These are phyloP conservation scores for Plasmodium blacklocki DNA, from an alignment of 169 alveolate species.

Conservation along the genomic window DNA sequence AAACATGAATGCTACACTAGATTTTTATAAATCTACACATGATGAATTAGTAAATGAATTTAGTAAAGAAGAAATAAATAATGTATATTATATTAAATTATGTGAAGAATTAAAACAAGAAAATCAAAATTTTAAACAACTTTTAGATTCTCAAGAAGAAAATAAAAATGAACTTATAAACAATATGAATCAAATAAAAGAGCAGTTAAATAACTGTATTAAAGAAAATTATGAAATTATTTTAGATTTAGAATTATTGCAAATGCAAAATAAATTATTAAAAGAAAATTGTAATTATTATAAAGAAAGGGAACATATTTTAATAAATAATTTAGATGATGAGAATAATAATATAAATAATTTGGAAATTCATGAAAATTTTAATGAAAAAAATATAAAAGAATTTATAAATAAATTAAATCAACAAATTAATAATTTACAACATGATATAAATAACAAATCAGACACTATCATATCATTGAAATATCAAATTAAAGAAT, in stretches of 20 bases:
- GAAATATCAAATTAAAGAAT: conserved; percentile 67
- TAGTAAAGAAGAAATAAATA: conserved; percentile 59
- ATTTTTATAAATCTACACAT: conserved; percentile 73
- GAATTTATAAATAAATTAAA: conserved; percentile 36
- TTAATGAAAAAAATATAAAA: conserved; percentile 56
- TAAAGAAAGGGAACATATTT: conserved; percentile 42
- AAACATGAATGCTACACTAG: conserved; percentile 49
- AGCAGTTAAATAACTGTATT: conserved; percentile 38
- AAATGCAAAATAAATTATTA: conserved; percentile 52
- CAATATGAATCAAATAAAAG: conserved; percentile 35
- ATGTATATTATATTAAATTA: conserved; percentile 37
- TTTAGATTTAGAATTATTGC: conserved; percentile 55
- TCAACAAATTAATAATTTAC: conserved; percentile 45
- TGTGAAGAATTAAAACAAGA: conserved; percentile 56
- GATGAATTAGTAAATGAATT: conserved; percentile 71
- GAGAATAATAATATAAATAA: conserved; percentile 10
- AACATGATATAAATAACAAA: conserved; percentile 17
- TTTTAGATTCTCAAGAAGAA: conserved; percentile 39
- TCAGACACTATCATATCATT: conserved; percentile 29
- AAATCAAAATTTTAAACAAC: conserved; percentile 51
- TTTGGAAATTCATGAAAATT: conserved; percentile 17
- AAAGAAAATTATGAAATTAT: conserved; percentile 63
- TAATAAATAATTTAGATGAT: conserved; percentile 36
- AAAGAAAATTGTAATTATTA: conserved; percentile 48
- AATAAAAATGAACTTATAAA: conserved; percentile 39